phyloP scores from a whole-genome alignment of 805 yeast genomes.

The Candida sonorensis region DNA sequence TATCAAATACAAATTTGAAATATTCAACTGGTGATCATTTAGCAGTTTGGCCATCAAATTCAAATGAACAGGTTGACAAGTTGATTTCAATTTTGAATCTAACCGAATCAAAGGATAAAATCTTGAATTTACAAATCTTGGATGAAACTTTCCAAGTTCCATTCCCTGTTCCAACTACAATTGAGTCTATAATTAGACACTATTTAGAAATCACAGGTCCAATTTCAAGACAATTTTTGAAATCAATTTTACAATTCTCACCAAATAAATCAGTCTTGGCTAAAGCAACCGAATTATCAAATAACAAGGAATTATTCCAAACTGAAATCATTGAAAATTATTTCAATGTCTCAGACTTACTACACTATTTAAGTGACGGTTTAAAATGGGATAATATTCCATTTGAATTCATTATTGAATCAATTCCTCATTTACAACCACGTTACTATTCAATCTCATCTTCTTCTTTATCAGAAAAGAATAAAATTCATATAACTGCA shows the following conservation, averaged over 20 bases:
- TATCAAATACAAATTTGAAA: constrained; percentile 64
- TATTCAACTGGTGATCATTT: constrained; percentile 95
- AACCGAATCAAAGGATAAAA: constrained; percentile 40
- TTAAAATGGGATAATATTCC: constrained; percentile 71
- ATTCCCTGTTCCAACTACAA: constrained; percentile 80
- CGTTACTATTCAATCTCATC: constrained; percentile 96
- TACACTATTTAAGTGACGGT: constrained; percentile 55
- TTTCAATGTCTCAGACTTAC: constrained; percentile 70
- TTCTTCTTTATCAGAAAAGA: constrained; percentile 71
- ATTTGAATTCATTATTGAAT: constrained; percentile 76
- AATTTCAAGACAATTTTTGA: constrained; percentile 80
- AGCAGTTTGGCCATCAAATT: constrained; percentile 91
- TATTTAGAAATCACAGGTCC: constrained; percentile 90
- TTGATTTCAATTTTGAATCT: constrained; percentile 63
- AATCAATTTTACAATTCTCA: constrained; percentile 71
- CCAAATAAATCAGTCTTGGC: too few species aligned
- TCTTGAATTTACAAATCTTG: constrained; percentile 57
- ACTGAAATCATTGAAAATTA: constrained; percentile 52
- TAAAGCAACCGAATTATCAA: constrained; percentile 50
- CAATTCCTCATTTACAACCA: constrained; percentile 76
- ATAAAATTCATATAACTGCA: constrained; percentile 77
- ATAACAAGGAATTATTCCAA: constrained; percentile 65
- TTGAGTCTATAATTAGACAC: constrained; percentile 77
- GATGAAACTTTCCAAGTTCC: constrained; percentile 55
- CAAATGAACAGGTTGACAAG: constrained; percentile 63